Evolutionary conservation across 768 basidiomycete species (phyloP), one percentile per base, ranked within the genome.

Genomic region (Phlegmacium glaucopus): DNA sequence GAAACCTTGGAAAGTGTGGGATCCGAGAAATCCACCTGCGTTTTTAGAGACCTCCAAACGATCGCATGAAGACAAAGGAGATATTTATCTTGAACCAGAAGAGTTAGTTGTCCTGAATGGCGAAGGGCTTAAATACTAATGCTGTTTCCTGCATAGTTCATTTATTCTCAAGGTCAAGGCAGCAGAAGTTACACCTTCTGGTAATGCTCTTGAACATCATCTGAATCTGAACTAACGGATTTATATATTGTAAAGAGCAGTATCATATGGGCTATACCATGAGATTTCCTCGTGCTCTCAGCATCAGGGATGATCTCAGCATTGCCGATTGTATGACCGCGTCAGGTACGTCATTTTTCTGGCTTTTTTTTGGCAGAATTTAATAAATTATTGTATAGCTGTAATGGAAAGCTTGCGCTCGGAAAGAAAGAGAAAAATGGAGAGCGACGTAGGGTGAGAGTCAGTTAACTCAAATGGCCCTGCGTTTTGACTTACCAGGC

Each of bases 131-230:
- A 26, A 26, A 42, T 28, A 10, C 17, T 36, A 27, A 49, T 43
- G 12, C 37, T 9, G 18, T 7, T 34, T 18, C 27, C 45, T 42
- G 22, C 22, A 18, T 50, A 96, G 94, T 55, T 96, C 95, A 0
- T 98, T 99, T 64, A 87, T 97, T 29, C 50, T 98, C 55, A 88
- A 88, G 57, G 80, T 98, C 47, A 98, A 98, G 66, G 95, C 91
- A 0, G 90, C 94, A 0, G 94, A 97, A 62, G 90, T 98, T 44
- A 83, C 83, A 2, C 68, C 76, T 9, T 78, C 90, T 37, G 87
- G 92, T 86, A 48, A 53, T 53, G 37, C n/a, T n/a, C n/a, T n/a
- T n/a, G 26, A 27, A n/a, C 30, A 26, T 16, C 9, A 22, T 13
- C 25, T 15, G 15, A 25, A n/a, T 22, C 34, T 40, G 48, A 49